Base-by-base conservation (phyloP, 73 alveolate genomes). In the Paramecium biaurelia region DNA sequence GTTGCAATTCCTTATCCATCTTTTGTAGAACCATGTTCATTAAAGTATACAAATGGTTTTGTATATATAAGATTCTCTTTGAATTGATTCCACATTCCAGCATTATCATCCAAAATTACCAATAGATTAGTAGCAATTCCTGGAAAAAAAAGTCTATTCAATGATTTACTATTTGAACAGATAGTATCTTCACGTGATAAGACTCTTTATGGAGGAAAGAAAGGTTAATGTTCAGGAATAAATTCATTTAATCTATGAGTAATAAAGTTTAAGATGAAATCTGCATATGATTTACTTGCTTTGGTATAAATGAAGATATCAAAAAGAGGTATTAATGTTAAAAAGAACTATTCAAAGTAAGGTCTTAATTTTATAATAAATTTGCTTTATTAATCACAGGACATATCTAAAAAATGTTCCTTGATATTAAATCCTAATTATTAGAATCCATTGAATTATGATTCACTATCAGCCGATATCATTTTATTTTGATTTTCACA, bases 271-370 rank as follows among this genome's bases (percentile, higher is more conserved):
- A 79, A 42, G 6, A 79, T 79, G 14, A 42, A 45, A 23, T 79
- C 90, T 24, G 90, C 90, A 79, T 79, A 79, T 41, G 76, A 41
- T 21, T 41, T 79, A 79, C 90, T 79, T 21, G 90, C 90, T 26
- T 79, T 79, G 10, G 90, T 79, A 12, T 79, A 79, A 79, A 79
- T 79, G 56, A 38, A 79, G 12, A 79, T 79, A 4, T 79, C 90
- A 47, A 38, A 79, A 10, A 79, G 74, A 7, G 90, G 90, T 20
- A 79, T 38, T 14, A 79, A 34, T 11, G 45, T 79, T 20, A 79
- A 23, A 30, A 79, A 79, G 15, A 79, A 79, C 90, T 79, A 14
- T 24, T 79, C 90, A 21, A 42, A 79, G 18, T 79, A 79, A 2
- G 90, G 90, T 43, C 90, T 38, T 43, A 79, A 47, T 79, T 79